Base-by-base conservation (phyloP, 225 moss, liverwort and hornwort genomes). In the Thuidium tamariscinum region DNA sequence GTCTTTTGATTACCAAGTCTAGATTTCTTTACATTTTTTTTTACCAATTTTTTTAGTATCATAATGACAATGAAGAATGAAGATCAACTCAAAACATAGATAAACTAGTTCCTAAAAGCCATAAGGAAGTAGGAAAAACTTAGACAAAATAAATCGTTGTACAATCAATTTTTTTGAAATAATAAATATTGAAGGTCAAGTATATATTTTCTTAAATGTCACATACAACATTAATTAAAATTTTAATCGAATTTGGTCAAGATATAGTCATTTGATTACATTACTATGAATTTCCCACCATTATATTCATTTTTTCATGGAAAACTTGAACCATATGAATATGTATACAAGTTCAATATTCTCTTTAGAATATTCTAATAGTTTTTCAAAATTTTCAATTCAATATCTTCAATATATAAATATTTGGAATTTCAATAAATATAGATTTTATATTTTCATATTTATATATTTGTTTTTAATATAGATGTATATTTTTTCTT, bases 91-190 rank as follows among this genome's bases (percentile, higher is more conserved):
- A 21, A 41, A 82, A 55, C 0, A 41, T 21, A 8, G 3, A 22
- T 2, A 37, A 56, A 70, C 17, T 52, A 52, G 21, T 17, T 44
- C 34, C 4, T 46, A 18, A 25, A 30, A 46, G 7, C 1, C 72
- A 8, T 7, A 29, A 19, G 23, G 36, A 1, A 36, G 0, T 37
- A 25, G 6, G 8, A 29, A 18, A 13, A 6, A 18, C 3, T 0
- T 77, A 11, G 2, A 27, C 1, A 56, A 18, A 26, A 39, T 4
- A 27, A 41, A 19, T 17, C 5, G 10, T 41, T 13, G 2, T 29
- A 41, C 2, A 11, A 23, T 15, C 16, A 5, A 25, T 57, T 26
- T 0, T 20, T 0, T 18, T 21, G 2, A 49, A 4, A 27, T 49
- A 26, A 12, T 4, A 60, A 12, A 59, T 12, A 26, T 72, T 9